These are phyloP conservation scores for Vigna reflexopilosa DNA, from an alignment of 306 rosid genomes.

Conservation along the genomic window DNA sequence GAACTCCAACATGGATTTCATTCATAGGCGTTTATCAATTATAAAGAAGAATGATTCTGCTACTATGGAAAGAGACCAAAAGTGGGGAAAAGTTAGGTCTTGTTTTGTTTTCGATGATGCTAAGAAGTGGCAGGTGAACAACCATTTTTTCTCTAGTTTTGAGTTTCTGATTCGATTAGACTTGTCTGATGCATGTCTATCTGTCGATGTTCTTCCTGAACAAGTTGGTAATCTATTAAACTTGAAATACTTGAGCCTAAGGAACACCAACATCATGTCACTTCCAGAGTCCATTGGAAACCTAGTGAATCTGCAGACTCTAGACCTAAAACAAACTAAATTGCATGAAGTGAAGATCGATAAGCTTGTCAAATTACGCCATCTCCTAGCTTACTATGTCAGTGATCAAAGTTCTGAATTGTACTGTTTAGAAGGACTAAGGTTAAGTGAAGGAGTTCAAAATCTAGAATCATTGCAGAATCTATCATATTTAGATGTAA, in stretches of 20 bases:
- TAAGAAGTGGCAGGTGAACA: background rate
- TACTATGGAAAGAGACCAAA: background rate
- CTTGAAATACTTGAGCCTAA: constrained; percentile 44
- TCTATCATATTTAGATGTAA: background rate
- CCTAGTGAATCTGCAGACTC: constrained; percentile 18
- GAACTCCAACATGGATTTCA: background rate
- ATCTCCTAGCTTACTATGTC: background rate
- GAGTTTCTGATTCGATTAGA: background rate
- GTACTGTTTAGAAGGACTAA: background rate
- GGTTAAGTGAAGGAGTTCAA: background rate
- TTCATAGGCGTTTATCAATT: background rate
- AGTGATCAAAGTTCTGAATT: background rate
- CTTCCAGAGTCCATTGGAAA: constrained; percentile 42
- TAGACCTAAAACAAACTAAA: background rate
- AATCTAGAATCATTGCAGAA: background rate
- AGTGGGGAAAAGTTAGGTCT: background rate
- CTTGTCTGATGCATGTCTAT: background rate
- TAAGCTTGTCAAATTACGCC: background rate
- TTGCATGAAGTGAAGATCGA: constrained; percentile 2
- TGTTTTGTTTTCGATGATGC: constrained; percentile 5
- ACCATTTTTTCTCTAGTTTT: background rate
- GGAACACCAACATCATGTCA: background rate
- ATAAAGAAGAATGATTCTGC: background rate
- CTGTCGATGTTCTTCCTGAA: background rate
- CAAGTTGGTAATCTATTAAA: constrained; percentile 12